phyloP scores from a whole-genome alignment of 176 grass and related monocot genomes.

The Canna indica region DNA sequence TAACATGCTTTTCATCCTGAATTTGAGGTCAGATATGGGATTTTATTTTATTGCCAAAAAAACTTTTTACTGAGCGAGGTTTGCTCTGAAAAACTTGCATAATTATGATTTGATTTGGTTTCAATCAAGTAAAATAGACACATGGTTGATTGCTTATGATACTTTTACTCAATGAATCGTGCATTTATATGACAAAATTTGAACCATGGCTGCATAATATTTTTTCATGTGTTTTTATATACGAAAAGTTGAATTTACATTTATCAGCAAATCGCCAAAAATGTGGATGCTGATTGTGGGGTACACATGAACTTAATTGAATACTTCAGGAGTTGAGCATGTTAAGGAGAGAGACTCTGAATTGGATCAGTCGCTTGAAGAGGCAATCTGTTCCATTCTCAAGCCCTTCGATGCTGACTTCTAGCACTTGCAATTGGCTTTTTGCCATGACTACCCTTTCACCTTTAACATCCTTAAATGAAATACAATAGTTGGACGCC shows the following conservation, averaged over 20 bases:
- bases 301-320: not conserved
- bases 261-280: not conserved
- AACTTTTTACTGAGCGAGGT: too few relatives aligned
- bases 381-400: constrained; percentile 23
- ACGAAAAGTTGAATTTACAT: not conserved
- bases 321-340: constrained; percentile 15
- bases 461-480: constrained; percentile 4
- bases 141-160: too few relatives aligned
- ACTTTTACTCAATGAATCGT: too few relatives aligned
- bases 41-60: too few relatives aligned
- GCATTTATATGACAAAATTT: too few relatives aligned
- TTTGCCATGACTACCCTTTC: not conserved
- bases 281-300: not conserved
- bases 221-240: not conserved
- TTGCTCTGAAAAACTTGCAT: too few relatives aligned
- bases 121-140: too few relatives aligned
- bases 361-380: constrained; percentile 37
- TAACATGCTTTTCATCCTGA: too few relatives aligned
- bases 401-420: constrained; percentile 30
- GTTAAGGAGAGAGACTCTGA: constrained; percentile 36
- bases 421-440: constrained; percentile 28
- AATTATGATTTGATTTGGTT: too few relatives aligned
- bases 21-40: too few relatives aligned
- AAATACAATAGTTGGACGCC: not conserved
- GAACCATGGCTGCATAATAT: too few relatives aligned